These are phyloP conservation scores for cucumber (Cucumis sativus) DNA, from an alignment of 306 rosid species.

Conservation along the genomic window Cucumber_9930_V3 NC_026660.2:21454001-21454500, in stretches of 20 bases:
- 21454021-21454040: not conserved
- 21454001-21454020: not conserved
- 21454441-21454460: not conserved
- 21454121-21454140: constrained; percentile 91
- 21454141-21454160: constrained; percentile 86
- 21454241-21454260: constrained; percentile 11
- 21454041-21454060: not conserved
- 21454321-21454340: not conserved
- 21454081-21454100: not conserved
- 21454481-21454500: not conserved
- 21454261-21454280: not conserved
- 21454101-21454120: too few relatives aligned
- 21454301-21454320: not conserved
- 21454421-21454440: not conserved
- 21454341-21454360: not conserved
- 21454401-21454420: not conserved
- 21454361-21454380: not conserved
- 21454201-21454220: constrained; percentile 79
- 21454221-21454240: constrained; percentile 53
- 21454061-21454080: not conserved
- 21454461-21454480: not conserved
- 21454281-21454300: not conserved
- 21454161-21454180: constrained; percentile 68
- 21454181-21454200: constrained; percentile 83
- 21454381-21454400: not conserved